Evolutionary conservation across 805 yeast genomes (phyloP).

Genomic region (Hanseniaspora guilliermondii): DNA sequence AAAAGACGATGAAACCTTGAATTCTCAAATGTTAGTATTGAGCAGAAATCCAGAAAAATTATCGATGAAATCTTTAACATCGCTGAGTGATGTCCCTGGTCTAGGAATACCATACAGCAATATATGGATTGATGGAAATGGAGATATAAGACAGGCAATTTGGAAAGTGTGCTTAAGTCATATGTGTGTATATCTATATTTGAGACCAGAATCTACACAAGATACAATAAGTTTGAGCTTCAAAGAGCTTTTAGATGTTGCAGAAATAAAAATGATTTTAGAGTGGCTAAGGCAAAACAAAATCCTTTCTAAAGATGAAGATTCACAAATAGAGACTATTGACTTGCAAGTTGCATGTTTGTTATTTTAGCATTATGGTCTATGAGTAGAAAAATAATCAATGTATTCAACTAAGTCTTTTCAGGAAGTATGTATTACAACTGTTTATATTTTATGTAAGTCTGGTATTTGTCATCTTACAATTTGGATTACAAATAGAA

Average conservation of each 20-base stretch:
- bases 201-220: conserved; percentile 43
- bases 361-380: neutral
- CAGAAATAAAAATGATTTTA: conserved; percentile 31
- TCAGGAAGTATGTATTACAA: no score
- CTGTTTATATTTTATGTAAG: no score
- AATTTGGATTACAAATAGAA: no score
- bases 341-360: neutral
- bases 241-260: conserved; percentile 26
- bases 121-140: conserved; percentile 60
- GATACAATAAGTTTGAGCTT: conserved; percentile 18
- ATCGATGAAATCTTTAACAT: conserved; percentile 37
- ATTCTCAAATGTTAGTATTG: conserved; percentile 22
- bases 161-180: conserved; percentile 50
- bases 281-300: conserved; percentile 35
- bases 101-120: conserved; percentile 49
- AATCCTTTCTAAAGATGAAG: conserved; percentile 13
- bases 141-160: conserved; percentile 42
- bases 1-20: conserved; percentile 1
- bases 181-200: conserved; percentile 34
- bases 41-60: conserved; percentile 33
- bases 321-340: neutral
- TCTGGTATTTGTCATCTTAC: no score
- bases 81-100: conserved; percentile 35
- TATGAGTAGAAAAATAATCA: no score
- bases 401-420: no score